A percentile compares a stretch with the other conserved stretches of the same genome.
Evolutionary conservation across 805 yeast species (phyloP).

Genomic region (Metschnikowia continentalis): DNA sequence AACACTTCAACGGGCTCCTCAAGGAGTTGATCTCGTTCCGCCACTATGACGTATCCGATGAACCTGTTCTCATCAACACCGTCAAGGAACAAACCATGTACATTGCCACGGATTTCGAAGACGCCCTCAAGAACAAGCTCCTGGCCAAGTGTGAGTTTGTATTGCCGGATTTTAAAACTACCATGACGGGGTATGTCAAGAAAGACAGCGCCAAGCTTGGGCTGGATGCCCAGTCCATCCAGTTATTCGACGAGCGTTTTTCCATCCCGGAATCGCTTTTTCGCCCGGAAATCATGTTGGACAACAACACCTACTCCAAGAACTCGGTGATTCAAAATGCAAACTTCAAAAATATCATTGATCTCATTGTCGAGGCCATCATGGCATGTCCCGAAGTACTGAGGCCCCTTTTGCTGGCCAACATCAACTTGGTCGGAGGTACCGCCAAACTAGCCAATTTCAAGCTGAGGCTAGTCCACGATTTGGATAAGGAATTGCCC

Average conservation of each 20-base stretch:
- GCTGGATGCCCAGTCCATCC: conserved; percentile 59
- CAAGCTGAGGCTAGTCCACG: conserved; percentile 53
- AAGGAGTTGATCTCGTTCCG: conserved; percentile 84
- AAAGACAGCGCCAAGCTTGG: conserved; percentile 28
- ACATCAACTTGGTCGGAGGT: conserved; percentile 82
- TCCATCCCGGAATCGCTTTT: conserved; percentile 81
- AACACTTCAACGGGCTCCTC: conserved; percentile 73
- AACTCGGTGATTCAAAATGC: conserved; percentile 32
- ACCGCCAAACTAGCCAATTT: conserved; percentile 68
- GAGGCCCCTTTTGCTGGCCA: conserved; percentile 72
- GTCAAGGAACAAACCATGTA: conserved; percentile 77
- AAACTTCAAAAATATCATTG: conserved; percentile 70
- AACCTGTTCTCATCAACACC: conserved; percentile 75
- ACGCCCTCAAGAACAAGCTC: conserved; percentile 38
- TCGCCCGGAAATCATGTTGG: conserved; percentile 67
- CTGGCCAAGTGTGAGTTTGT: conserved; percentile 61
- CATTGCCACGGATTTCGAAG: conserved; percentile 57
- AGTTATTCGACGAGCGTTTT: conserved; percentile 80
- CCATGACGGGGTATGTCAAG: conserved; percentile 66
- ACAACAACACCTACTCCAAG: conserved; percentile 27
- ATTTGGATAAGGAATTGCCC: conserved; percentile 64
- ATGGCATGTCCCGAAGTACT: conserved; percentile 67
- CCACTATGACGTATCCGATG: conserved; percentile 91
- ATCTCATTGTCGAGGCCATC: conserved; percentile 68
- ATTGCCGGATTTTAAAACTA: conserved; percentile 82